Evolutionary conservation across 164 flowering plant species (phyloP), one percentile per base, ranked within the genome.

Genomic region (Liquidambar formosana): DNA sequence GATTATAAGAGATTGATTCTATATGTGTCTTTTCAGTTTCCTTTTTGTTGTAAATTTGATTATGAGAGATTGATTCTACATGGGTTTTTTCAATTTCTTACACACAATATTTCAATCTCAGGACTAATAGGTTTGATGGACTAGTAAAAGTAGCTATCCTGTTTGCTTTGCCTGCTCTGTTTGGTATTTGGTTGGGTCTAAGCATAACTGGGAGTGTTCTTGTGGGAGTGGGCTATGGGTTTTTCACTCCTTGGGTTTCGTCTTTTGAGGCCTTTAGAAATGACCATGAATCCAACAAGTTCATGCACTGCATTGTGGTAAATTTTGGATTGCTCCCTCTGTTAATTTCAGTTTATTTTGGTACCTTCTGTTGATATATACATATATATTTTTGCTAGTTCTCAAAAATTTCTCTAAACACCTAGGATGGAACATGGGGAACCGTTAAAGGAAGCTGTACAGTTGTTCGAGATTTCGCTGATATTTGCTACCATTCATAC

Each of bases 371-470:
- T 53, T 25, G 18, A 12, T 53, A 13, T 22, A 52, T 48, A 25
- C 25, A 12, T 53, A 13, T 22, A 52, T 48, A 25, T 41, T 49
- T n/a, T 49, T n/a, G 5, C 14, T 49, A 2, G 5, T 49, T 49
- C n/a, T 49, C n/a, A 16, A 49, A 15, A 6, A 15, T 15, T 49
- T 49, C 33, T 44, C 2, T 6, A 33, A 33, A 33, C 41, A 33
- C 41, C 41, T 79, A 95, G 98, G 99, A 95, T 84, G 99, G 99
- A 60, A 95, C 98, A 15, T 84, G 91, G 93, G 92, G 81, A 58
- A 90, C 98, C 19, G 74, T 93, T 25, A 81, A 85, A 86, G 93
- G 93, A 71, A 86, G 97, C 57, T 95, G 97, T 65, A 91, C 94
- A 1, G 89, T 82, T 9, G 98, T 95, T 54, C 80, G 88, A 33